Evolutionary conservation across 495 filamentous ascomycete genomes (phyloP), one percentile per base, ranked within the genome.

Genomic region (Cercophora samala): DNA sequence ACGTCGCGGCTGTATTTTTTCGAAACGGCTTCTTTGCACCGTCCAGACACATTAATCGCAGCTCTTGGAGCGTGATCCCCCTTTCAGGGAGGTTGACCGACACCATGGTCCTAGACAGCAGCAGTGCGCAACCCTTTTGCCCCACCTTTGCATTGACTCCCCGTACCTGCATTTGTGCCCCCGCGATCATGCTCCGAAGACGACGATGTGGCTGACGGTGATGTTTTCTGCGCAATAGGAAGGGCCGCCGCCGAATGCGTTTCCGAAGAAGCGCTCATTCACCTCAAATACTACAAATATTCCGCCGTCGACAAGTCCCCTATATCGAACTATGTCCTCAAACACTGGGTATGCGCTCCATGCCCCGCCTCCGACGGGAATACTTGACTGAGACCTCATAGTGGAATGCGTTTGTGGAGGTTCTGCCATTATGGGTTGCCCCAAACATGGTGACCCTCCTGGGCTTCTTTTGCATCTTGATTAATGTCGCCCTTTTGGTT

Each of bases 401-500:
- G 94, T 99, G 95, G 95, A 98, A 97, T 86, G 93, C 90, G 60
- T 95, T 95, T 71, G 96, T 97, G 67, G 87, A 97, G 76, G 77
- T 98, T 37, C 78, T 99, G 69, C 95, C 95, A 64, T 78, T 97
- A 86, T 99, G 93, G 93, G 84, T 99, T 37, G 96, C 96, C 15
- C 95, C 95, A 8, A 99, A 99, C 76, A 93, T 97, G 87, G 94
- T 99, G 46, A 99, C 95, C 69, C 87, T 99, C 9, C 76, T 99
- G 23, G 95, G 95, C 65, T 98, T 99, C 85, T 87, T 90, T 78
- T 98, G 91, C 80, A 96, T 99, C 70, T 80, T 99, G 17, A 86
- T 80, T 59, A 97, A 99, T 75, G 90, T 99, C 64, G 86, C 84
- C 59, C 81, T 93, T 61, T 83, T 97, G 64, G 87, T 89, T 60